A percentile compares a stretch with the other conserved stretches of the same genome.
phyloP scores from a whole-genome alignment of 73 alveolate species.

The Paramecium pentaurelia region DNA sequence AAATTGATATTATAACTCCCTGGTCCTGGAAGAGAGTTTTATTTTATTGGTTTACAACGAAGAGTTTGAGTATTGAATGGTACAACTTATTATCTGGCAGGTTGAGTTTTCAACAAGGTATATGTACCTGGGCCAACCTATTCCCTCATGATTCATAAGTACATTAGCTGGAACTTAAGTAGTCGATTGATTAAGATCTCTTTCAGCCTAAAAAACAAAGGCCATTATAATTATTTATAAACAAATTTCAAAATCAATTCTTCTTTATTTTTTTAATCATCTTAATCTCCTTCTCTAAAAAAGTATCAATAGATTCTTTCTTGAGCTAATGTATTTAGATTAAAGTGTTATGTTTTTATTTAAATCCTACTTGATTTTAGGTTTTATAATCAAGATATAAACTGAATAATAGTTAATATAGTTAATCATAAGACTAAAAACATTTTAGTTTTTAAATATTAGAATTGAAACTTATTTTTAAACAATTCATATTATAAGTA shows the following conservation, averaged over 20 bases:
- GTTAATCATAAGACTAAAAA: no score
- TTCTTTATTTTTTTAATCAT: no score
- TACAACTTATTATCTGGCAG: neutral
- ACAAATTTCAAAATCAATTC: neutral
- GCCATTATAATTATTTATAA: conserved; percentile 34
- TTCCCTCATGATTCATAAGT: neutral
- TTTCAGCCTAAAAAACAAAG: conserved; percentile 34
- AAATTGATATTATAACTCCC: conserved; percentile 33
- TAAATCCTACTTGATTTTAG: no score
- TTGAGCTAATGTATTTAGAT: no score
- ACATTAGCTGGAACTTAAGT: conserved; percentile 12
- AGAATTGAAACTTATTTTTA: no score
- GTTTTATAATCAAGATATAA: no score
- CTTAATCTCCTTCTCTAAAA: no score
- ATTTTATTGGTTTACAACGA: conserved; percentile 17
- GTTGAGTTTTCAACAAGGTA: neutral
- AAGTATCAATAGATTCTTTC: no score
- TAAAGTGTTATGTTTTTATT: no score
- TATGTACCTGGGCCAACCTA: conserved; percentile 40
- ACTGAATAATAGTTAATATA: no score
- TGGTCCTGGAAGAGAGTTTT: conserved; percentile 36
- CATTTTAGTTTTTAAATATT: neutral
- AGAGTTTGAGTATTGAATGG: neutral
- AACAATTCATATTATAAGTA: no score
- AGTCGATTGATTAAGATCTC: neutral